A percentile compares a stretch with the other conserved stretches of the same genome.
Conservation (phyloP, 1,139 yeast species). For the Saccharomyces pastorianus region DNA sequence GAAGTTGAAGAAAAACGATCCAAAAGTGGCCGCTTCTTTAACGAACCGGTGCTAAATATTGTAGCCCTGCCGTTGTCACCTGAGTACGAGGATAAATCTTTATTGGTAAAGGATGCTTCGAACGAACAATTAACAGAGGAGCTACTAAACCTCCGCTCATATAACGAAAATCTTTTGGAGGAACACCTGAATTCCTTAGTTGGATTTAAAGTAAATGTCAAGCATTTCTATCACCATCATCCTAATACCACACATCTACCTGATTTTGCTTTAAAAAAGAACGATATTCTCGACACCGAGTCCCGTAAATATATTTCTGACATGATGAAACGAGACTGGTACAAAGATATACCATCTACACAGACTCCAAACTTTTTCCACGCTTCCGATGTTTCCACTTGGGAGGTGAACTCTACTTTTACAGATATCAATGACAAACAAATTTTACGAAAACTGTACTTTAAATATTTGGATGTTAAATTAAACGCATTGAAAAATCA, state of each 20-base stretch:
- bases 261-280: conserved; percentile 10
- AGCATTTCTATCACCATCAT: conserved; percentile 14
- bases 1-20: conserved; percentile 8
- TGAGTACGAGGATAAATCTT: conserved; percentile 17
- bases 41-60: conserved; percentile 24
- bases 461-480: conserved; percentile 17
- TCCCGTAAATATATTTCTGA: conserved; percentile 18
- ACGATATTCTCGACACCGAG: conserved; percentile 12
- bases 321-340: conserved; percentile 10
- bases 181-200: conserved; percentile 7
- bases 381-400: conserved; percentile 21
- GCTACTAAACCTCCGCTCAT: conserved; percentile 8
- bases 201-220: conserved; percentile 16
- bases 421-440: conserved; percentile 11
- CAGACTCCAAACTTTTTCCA: conserved; percentile 26
- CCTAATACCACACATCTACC: conserved; percentile 11
- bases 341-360: conserved; percentile 14
- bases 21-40: conserved; percentile 16
- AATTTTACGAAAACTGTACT: conserved; percentile 13
- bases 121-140: conserved; percentile 10
- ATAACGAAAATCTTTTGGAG: conserved; percentile 5
- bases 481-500: conserved; percentile 17
- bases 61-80: conserved; percentile 26
- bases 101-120: conserved; percentile 13
- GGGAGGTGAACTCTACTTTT: conserved; percentile 20